These are phyloP conservation scores for Monilinia polystroma DNA, from an alignment of 2,329 filamentous ascomycete species.

Conservation along the genomic window DNA sequence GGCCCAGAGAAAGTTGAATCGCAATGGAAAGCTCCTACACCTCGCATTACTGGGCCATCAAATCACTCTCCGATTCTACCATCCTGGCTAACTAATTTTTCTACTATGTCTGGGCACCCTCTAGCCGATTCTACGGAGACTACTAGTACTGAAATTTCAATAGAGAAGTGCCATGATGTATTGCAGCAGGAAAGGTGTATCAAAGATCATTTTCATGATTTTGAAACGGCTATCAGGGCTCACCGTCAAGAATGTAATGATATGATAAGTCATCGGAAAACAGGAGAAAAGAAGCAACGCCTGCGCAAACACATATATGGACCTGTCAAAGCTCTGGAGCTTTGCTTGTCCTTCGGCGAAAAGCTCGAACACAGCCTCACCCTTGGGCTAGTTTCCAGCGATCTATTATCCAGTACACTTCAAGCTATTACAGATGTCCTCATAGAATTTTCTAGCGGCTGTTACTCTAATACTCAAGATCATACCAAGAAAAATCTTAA, in stretches of 20 bases:
- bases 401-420: slow-evolving; percentile 25
- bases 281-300: background rate
- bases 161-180: background rate
- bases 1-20: slow-evolving; percentile 35
- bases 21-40: slow-evolving; percentile 39
- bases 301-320: too few relatives aligned
- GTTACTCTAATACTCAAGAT: too few relatives aligned
- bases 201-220: slow-evolving; percentile 25
- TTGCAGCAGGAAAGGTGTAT: slow-evolving; percentile 3
- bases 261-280: background rate
- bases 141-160: background rate
- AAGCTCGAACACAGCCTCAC: slow-evolving; percentile 32
- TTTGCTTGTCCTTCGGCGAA: slow-evolving; percentile 31
- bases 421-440: slow-evolving; percentile 24
- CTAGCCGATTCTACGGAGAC: background rate
- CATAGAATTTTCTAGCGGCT: slow-evolving; percentile 13
- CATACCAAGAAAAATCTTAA: too few relatives aligned
- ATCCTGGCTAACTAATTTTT: slow-evolving; percentile 32
- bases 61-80: slow-evolving; percentile 24
- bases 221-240: slow-evolving; percentile 25
- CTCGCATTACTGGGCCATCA: slow-evolving; percentile 20
- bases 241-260: background rate
- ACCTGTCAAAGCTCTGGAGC: slow-evolving; percentile 3
- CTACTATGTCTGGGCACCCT: background rate
- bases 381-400: slow-evolving; percentile 30